Conservation (phyloP, 345 rosid genomes). For the Eucalyptus pauciflora region DNA sequence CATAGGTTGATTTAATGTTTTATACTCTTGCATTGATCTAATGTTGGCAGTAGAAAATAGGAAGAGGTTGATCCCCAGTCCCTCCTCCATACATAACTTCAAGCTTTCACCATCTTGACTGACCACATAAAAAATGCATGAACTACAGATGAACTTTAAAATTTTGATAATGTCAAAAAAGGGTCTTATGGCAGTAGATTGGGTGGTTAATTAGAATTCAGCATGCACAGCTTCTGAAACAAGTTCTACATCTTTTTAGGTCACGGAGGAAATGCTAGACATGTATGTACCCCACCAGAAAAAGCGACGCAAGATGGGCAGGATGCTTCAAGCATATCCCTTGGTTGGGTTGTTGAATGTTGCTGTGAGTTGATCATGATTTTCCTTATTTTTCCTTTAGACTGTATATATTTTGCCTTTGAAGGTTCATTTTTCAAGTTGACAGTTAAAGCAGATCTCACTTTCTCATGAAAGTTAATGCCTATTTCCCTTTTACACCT, state of each 20-base stretch:
- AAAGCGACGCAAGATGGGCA: conserved; percentile 5
- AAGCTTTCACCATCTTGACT: neutral
- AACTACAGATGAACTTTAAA: neutral
- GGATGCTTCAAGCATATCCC: conserved; percentile 30
- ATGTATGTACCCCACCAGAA: neutral
- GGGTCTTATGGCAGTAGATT: neutral
- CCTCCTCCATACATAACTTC: neutral
- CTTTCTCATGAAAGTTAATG: neutral
- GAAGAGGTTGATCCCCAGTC: neutral
- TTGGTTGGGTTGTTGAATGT: conserved; percentile 60
- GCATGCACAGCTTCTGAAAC: neutral
- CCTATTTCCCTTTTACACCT: neutral
- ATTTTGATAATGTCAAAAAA: neutral
- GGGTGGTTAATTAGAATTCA: neutral
- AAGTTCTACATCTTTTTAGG: neutral
- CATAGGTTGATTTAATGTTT: neutral
- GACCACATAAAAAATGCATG: neutral
- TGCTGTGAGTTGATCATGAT: conserved; percentile 57
- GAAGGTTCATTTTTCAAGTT: neutral
- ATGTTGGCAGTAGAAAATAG: neutral
- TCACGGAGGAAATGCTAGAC: neutral
- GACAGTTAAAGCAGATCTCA: neutral
- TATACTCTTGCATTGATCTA: neutral
- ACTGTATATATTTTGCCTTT: neutral
- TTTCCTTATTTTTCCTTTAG: neutral